Evolutionary conservation across 2,329 filamentous ascomycete species (phyloP), one percentile per base, ranked within the genome.

Genomic region (Phoma herbarum): DNA sequence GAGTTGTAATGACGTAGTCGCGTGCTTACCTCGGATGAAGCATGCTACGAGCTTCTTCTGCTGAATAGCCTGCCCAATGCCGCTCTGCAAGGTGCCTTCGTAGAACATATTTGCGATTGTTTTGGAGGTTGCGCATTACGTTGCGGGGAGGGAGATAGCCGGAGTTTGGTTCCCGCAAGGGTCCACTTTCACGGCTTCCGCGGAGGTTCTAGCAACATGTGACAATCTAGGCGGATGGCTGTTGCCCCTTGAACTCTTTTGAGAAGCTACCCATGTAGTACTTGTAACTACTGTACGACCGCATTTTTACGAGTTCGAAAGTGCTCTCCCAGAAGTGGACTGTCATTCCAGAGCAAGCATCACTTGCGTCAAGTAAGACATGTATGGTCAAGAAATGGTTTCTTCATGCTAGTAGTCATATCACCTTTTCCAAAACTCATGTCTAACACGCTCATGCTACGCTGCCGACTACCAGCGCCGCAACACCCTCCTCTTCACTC

Each of bases 401-500:
- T 47, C 51, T 52, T 49, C 43, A 43, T 47, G 54, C 26, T 52
- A 47, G 20, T 25, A 33, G 35, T 57, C 54, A 37, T 59, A 29
- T 52, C 44, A 22, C 25, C 45, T 48, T 58, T 60, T 50, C 52
- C 26, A 45, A 43, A 9, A n/a, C 42, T 20, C 31, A 42, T 10
- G 37, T 26, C 42, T 42, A 43, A 33, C 7, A 43, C 9, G 28
- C 33, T 60, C 86, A 96, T 76, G 91, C 89, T 76, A 97, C 88
- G 70, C 92, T 93, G 67, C 88, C 91, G 75, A 97, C 86, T 60
- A 98, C 87, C 77, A 96, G 83, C 60, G 88, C 85, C 61, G 95
- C 93, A 73, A 99, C 88, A 55, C 92, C 92, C 75, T 95, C 92
- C 80, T 99, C 95, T 78, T 99, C 95, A 77, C 90, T 91, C 75